Conservation (phyloP, 2,329 filamentous ascomycete species). For the Curvularia hawaiiensis region DNA sequence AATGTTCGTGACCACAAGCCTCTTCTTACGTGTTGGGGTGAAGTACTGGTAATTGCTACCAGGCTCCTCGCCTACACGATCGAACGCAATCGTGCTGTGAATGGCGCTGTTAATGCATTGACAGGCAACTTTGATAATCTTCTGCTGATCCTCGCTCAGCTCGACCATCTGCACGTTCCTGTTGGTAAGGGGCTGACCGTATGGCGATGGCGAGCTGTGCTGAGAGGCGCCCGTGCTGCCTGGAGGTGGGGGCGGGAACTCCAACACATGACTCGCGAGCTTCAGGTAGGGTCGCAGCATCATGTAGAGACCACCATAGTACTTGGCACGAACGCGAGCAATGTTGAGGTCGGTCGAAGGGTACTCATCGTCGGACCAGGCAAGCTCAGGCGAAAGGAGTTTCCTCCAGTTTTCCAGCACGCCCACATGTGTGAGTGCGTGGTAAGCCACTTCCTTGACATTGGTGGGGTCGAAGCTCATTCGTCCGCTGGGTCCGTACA, state of each 20-base stretch:
- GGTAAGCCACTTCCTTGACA: conserved; percentile 36
- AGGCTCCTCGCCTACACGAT: conserved; percentile 57
- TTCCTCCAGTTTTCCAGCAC: conserved; percentile 60
- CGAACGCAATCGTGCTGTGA: conserved; percentile 83
- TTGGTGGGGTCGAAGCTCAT: conserved; percentile 43
- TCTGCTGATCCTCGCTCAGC: conserved; percentile 30
- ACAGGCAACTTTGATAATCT: conserved; percentile 35
- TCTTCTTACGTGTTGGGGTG: conserved; percentile 62
- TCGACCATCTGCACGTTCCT: conserved; percentile 38
- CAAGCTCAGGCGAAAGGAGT: conserved; percentile 58
- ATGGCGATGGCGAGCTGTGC: conserved; percentile 59
- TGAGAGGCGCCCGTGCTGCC: conserved; percentile 14
- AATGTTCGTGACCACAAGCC: conserved; percentile 90
- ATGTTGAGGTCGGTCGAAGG: conserved; percentile 78
- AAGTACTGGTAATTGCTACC: conserved; percentile 45
- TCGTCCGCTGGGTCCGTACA: conserved; percentile 53
- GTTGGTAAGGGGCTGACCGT: conserved; percentile 29
- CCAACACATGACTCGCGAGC: conserved; percentile 60
- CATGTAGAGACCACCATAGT: conserved; percentile 90
- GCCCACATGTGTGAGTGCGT: conserved; percentile 42
- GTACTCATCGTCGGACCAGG: conserved; percentile 69
- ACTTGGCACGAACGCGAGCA: conserved; percentile 88
- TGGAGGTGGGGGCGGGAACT: conserved; percentile 40
- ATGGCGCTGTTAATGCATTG: conserved; percentile 66
- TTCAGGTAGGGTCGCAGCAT: conserved; percentile 80